A percentile compares a stretch with the other conserved stretches of the same genome.
Conservation (phyloP, 805 yeast species). For the Pichia thaimueangensis region DNA sequence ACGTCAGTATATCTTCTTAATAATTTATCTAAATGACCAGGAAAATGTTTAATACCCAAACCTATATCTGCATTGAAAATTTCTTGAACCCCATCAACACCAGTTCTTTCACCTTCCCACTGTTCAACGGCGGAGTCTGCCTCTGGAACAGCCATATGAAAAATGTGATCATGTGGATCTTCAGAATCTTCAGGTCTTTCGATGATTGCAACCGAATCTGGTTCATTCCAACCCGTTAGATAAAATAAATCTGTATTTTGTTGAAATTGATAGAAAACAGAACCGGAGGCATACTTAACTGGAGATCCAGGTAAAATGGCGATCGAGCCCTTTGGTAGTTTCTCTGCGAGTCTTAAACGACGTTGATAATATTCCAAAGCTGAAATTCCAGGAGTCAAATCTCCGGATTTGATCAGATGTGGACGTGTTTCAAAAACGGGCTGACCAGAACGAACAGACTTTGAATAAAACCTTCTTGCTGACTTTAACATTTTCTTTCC, state of each 20-base stretch:
- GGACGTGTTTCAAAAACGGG: constrained; percentile 85
- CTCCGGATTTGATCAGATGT: constrained; percentile 63
- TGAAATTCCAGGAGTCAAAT: constrained; percentile 81
- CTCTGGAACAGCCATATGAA: constrained; percentile 83
- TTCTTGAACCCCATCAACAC: constrained; percentile 73
- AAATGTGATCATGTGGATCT: constrained; percentile 39
- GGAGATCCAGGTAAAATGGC: constrained; percentile 71
- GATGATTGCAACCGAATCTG: constrained; percentile 63
- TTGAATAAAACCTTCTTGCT: constrained; percentile 6
- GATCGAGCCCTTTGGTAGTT: constrained; percentile 55
- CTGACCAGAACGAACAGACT: constrained; percentile 53
- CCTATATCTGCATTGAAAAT: constrained; percentile 84
- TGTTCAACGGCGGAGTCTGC: constrained; percentile 70
- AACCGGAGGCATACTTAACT: constrained; percentile 76
- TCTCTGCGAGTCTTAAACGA: constrained; percentile 49
- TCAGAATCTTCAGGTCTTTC: constrained; percentile 52
- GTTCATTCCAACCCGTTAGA: constrained; percentile 89
- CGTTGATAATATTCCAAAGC: constrained; percentile 78
- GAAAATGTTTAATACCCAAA: constrained; percentile 41
- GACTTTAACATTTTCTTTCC: constrained; percentile 8
- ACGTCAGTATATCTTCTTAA: constrained; percentile 44
- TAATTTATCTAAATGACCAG: constrained; percentile 39
- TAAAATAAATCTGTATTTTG: constrained; percentile 87
- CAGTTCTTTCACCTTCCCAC: constrained; percentile 95
- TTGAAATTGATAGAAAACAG: constrained; percentile 87